A percentile compares a stretch with the other conserved stretches of the same genome.
Conservation (phyloP, 768 basidiomycete genomes). For the Suillus alpinus region DNA sequence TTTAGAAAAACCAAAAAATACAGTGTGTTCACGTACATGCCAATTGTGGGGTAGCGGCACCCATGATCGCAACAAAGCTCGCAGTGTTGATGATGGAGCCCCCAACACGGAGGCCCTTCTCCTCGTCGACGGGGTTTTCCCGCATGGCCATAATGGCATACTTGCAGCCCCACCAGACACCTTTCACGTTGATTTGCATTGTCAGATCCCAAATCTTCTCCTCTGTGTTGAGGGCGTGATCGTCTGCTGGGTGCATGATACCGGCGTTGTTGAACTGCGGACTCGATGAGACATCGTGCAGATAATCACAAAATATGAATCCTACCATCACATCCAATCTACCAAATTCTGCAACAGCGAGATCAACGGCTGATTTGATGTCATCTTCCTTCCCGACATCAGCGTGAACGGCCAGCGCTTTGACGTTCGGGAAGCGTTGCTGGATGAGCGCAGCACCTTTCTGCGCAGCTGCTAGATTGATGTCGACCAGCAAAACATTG, state of each 20-base stretch:
- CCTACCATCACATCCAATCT: constrained; percentile 90
- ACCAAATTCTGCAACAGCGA: constrained; percentile 83
- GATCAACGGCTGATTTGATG: constrained; percentile 77
- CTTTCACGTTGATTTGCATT: constrained; percentile 94
- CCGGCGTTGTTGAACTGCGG: constrained; percentile 91
- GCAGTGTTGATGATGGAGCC: constrained; percentile 98
- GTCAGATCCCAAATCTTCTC: constrained; percentile 95
- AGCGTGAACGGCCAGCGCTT: constrained; percentile 65
- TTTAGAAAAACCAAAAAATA: not conserved
- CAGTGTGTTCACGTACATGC: constrained; percentile 65
- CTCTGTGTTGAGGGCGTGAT: constrained; percentile 94
- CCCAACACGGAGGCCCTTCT: constrained; percentile 75
- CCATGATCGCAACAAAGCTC: constrained; percentile 93
- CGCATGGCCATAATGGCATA: constrained; percentile 97
- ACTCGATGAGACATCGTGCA: not conserved
- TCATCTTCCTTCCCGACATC: constrained; percentile 91
- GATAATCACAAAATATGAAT: not conserved
- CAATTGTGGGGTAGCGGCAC: constrained; percentile 97
- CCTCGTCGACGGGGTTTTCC: constrained; percentile 78
- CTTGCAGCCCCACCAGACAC: constrained; percentile 99
- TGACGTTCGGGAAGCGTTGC: constrained; percentile 65
- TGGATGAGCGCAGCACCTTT: constrained; percentile 62
- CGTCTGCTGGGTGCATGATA: constrained; percentile 97
- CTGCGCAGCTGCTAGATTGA: constrained; percentile 75
- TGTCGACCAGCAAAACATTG: constrained; percentile 84